Conservation (phyloP, 768 basidiomycete genomes). For the Ramaria sp. region DNA sequence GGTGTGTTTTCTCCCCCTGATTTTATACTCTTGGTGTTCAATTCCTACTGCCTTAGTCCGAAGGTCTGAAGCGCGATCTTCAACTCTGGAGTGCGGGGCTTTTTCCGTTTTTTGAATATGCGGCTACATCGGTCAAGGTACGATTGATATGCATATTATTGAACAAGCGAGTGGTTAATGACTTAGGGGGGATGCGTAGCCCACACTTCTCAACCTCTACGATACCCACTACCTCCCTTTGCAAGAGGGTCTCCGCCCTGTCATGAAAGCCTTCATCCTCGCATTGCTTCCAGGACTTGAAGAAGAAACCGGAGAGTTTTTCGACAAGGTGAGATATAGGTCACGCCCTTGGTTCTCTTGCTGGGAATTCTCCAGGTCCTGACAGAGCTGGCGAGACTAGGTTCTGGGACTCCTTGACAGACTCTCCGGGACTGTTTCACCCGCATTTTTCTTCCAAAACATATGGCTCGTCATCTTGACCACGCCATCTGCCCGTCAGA, state of each 20-base stretch:
- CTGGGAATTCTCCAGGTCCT: background rate
- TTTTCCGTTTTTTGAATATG: constrained; percentile 98
- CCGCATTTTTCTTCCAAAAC: constrained; percentile 90
- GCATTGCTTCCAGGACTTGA: constrained; percentile 91
- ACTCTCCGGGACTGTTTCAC: constrained; percentile 74
- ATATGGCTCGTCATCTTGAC: constrained; percentile 81
- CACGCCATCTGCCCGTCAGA: constrained; percentile 72
- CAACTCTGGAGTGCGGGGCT: constrained; percentile 91
- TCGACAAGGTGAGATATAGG: constrained; percentile 56
- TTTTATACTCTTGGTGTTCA: background rate
- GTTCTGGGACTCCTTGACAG: constrained; percentile 73
- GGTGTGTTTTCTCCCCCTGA: constrained; percentile 36
- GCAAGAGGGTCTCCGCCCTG: constrained; percentile 67
- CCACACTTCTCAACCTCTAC: constrained; percentile 63
- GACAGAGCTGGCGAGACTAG: constrained; percentile 24
- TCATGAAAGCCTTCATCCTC: constrained; percentile 91
- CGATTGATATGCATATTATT: constrained; percentile 2
- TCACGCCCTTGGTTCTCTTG: background rate
- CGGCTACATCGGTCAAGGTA: constrained; percentile 97
- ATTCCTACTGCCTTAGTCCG: constrained; percentile 40
- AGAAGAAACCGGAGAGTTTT: constrained; percentile 96
- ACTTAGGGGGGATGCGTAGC: constrained; percentile 31
- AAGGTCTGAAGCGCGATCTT: constrained; percentile 79
- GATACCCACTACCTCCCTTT: constrained; percentile 88
- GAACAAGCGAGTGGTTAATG: background rate